Evolutionary conservation across 2,329 filamentous ascomycete species (phyloP).

Genomic region (Falciphora oryzae): DNA sequence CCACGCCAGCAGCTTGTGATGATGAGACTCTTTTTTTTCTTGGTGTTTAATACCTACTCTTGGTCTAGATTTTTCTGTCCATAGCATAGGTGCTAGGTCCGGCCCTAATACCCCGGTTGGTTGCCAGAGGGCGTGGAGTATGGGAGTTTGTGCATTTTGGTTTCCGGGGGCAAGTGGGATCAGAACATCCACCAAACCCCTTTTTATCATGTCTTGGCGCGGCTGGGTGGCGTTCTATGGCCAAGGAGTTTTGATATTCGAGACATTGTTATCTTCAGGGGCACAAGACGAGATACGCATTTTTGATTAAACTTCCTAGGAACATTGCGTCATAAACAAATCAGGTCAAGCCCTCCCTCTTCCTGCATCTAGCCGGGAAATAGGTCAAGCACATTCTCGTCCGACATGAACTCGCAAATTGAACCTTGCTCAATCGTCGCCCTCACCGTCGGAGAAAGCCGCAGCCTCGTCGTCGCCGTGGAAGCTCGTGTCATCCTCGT

Average conservation of each 20-base stretch:
- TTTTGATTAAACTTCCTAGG: background rate
- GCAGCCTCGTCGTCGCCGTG: background rate
- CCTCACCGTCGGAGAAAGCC: no score
- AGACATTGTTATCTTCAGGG: background rate
- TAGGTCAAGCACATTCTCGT: no score
- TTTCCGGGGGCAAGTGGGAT: background rate
- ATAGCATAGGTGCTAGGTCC: background rate
- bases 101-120: background rate
- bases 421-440: no score
- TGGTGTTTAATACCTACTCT: background rate
- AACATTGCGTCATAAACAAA: background rate
- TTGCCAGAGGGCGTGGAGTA: background rate
- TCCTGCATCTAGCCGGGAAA: no score
- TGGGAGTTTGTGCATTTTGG: background rate
- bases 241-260: background rate
- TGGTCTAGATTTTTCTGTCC: no score
- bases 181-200: no score
- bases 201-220: background rate
- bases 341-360: background rate
- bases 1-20: constrained; percentile 69
- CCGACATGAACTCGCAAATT: no score
- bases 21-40: background rate
- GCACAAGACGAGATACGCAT: no score
- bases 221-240: background rate
- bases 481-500: constrained; percentile 4